These are phyloP conservation scores for Tuber magnatum DNA, from an alignment of 495 filamentous ascomycete genomes.

Conservation along the genomic window DNA sequence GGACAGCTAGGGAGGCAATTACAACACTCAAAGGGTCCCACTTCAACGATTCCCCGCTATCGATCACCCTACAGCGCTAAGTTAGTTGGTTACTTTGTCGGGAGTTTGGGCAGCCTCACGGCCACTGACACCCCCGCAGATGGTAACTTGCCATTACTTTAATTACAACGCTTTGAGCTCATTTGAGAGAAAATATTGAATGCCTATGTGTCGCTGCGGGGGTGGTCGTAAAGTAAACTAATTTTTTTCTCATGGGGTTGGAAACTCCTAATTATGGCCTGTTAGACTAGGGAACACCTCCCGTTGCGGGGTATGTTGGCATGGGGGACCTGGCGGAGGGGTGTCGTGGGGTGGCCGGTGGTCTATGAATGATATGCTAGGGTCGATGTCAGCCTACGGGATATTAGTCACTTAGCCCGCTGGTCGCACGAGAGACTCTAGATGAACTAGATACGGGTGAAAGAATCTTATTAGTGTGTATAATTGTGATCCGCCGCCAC, in stretches of 20 bases:
- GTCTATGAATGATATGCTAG: too few species aligned
- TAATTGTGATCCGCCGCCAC: not conserved
- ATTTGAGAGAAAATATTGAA: not conserved
- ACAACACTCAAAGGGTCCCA: too few species aligned
- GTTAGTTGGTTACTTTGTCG: too few species aligned
- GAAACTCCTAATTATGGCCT: not conserved
- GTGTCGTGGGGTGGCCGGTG: too few species aligned
- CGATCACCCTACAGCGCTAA: too few species aligned
- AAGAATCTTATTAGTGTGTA: not conserved
- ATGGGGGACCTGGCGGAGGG: too few species aligned
- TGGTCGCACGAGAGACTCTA: not conserved
- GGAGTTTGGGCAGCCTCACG: not conserved
- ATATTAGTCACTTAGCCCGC: not conserved
- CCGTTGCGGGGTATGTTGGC: too few species aligned
- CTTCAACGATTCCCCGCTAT: too few species aligned
- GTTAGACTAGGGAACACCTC: not conserved
- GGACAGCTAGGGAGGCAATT: too few species aligned
- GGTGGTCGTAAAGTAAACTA: not conserved
- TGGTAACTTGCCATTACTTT: not conserved
- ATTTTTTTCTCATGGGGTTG: not conserved
- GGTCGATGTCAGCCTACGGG: not conserved
- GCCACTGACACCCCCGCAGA: not conserved
- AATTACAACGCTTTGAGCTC: not conserved
- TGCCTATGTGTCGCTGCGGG: not conserved
- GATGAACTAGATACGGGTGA: not conserved